Evolutionary conservation across 192 early-diverging fungal species (phyloP).

Genomic region (Coemansia sp.): DNA sequence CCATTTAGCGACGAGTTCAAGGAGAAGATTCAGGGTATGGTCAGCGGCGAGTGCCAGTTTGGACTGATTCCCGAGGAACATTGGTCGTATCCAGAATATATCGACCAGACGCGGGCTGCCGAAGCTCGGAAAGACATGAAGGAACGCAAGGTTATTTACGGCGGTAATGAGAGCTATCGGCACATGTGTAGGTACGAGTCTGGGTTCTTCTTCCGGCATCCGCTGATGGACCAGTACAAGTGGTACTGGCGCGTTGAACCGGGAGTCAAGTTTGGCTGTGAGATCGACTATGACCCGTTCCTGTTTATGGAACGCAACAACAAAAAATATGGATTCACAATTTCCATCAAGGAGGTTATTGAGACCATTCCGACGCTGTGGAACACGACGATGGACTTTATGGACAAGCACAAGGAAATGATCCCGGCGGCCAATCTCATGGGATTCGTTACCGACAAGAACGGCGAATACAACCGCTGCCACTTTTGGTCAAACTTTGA

Average conservation of each 20-base stretch:
- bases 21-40: slow-evolving; percentile 36
- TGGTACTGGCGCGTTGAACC: slow-evolving; percentile 90
- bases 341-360: slow-evolving; percentile 64
- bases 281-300: slow-evolving; percentile 83
- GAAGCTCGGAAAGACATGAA: slow-evolving; percentile 58
- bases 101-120: slow-evolving; percentile 65
- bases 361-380: slow-evolving; percentile 74
- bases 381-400: slow-evolving; percentile 61
- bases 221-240: slow-evolving; percentile 65
- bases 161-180: slow-evolving; percentile 61
- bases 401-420: slow-evolving; percentile 54
- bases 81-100: slow-evolving; percentile 75
- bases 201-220: slow-evolving; percentile 77
- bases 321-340: slow-evolving; percentile 74
- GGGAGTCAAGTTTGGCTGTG: slow-evolving; percentile 73
- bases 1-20: slow-evolving; percentile 75
- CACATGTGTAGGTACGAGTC: slow-evolving; percentile 74
- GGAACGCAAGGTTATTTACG: slow-evolving; percentile 59
- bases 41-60: slow-evolving; percentile 42
- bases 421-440: slow-evolving; percentile 58
- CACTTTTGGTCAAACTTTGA: slow-evolving; percentile 82
- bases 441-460: slow-evolving; percentile 59
- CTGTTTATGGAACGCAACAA: slow-evolving; percentile 69
- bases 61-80: slow-evolving; percentile 68
- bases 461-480: slow-evolving; percentile 60